A percentile compares a stretch with the other conserved stretches of the same genome.
phyloP scores from a whole-genome alignment of 2,329 filamentous ascomycete genomes.

The Talaromyces sp. region DNA sequence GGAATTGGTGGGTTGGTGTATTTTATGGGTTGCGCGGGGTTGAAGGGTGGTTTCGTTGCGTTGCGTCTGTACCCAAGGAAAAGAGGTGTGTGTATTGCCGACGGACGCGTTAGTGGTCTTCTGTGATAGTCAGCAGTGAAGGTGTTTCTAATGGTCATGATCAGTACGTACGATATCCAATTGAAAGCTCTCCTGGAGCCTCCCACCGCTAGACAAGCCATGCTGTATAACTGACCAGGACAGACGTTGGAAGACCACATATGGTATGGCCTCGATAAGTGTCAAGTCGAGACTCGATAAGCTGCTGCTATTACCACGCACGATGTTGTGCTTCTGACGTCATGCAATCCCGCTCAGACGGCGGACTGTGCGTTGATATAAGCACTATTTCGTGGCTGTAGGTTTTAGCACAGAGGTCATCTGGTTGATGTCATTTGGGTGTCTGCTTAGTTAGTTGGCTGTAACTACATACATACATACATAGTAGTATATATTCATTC shows the following conservation, averaged over 20 bases:
- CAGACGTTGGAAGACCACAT: too few species aligned
- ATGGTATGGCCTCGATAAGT: background rate
- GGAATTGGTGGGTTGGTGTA: conserved; percentile 42
- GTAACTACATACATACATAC: too few species aligned
- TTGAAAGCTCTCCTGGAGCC: background rate
- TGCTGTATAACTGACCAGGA: too few species aligned
- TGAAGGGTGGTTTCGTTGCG: conserved; percentile 28
- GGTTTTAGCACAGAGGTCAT: too few species aligned
- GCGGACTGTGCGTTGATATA: background rate
- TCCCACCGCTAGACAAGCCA: too few species aligned
- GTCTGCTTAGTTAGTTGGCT: too few species aligned
- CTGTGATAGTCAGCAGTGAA: background rate
- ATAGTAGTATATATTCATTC: too few species aligned
- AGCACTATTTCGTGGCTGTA: background rate
- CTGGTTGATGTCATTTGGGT: too few species aligned
- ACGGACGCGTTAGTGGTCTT: background rate
- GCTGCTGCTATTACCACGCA: background rate
- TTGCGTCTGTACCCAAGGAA: background rate
- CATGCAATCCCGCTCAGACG: background rate
- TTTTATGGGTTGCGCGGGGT: conserved; percentile 30
- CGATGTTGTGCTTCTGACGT: background rate
- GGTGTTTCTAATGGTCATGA: too few species aligned
- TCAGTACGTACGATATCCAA: background rate
- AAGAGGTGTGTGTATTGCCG: background rate
- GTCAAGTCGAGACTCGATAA: background rate